Evolutionary conservation across 257 asterid species (phyloP).

Genomic region (Knoxia roxburghii): DNA sequence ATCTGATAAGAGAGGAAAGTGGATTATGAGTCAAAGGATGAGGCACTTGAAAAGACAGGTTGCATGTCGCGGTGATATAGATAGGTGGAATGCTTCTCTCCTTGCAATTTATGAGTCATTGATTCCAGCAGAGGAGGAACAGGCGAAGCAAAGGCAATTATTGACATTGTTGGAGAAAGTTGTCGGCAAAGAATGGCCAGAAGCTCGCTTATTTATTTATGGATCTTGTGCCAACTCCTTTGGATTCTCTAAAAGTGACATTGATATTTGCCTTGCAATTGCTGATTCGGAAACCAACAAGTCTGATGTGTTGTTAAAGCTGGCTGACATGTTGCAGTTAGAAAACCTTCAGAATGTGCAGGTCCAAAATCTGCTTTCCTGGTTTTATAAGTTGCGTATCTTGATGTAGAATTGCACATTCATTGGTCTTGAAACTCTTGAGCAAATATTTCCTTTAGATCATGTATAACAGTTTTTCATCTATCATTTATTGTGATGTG

Average conservation of each 20-base stretch:
- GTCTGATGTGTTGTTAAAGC: slow-evolving; percentile 65
- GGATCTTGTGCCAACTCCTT: slow-evolving; percentile 98
- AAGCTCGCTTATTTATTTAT: slow-evolving; percentile 67
- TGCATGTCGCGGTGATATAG: slow-evolving; percentile 55
- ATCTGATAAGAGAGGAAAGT: slow-evolving; percentile 77
- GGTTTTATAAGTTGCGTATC: not conserved
- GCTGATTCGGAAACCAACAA: slow-evolving; percentile 51
- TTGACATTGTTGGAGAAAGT: slow-evolving; percentile 52
- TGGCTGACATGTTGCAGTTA: slow-evolving; percentile 71
- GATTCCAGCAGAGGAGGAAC: slow-evolving; percentile 91
- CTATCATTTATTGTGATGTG: not conserved
- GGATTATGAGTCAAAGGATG: slow-evolving; percentile 70
- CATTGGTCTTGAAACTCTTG: not conserved
- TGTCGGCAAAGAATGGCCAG: slow-evolving; percentile 78
- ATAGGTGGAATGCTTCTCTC: slow-evolving; percentile 41
- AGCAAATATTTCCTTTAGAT: not conserved
- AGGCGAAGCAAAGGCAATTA: slow-evolving; percentile 72
- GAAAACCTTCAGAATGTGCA: slow-evolving; percentile 84
- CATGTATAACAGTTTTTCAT: not conserved
- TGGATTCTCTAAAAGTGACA: slow-evolving; percentile 86
- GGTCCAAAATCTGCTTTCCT: slow-evolving; percentile 31
- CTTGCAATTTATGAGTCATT: slow-evolving; percentile 59
- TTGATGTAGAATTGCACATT: not conserved
- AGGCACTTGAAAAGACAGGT: slow-evolving; percentile 48
- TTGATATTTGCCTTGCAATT: slow-evolving; percentile 84